A percentile compares a stretch with the other conserved stretches of the same genome.
phyloP scores from a whole-genome alignment of 306 rosid genomes.

The Coriaria nepalensis region DNA sequence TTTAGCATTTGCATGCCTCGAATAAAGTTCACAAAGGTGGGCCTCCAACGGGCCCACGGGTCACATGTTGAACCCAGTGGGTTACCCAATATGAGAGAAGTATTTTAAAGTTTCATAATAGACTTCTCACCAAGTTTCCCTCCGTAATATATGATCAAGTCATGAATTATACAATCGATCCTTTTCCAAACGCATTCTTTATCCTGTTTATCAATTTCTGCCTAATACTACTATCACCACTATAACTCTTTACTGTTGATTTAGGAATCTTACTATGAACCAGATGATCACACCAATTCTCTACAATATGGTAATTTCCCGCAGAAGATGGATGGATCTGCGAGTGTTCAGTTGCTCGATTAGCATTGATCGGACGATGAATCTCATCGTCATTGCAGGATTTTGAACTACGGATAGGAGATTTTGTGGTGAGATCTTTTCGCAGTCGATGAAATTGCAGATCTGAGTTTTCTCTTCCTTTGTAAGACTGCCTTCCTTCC shows the following conservation, averaged over 20 bases:
- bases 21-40: too few species aligned
- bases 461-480: conserved; percentile 54
- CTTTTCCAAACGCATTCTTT: conserved; percentile 37
- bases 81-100: too few species aligned
- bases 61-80: too few species aligned
- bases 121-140: too few species aligned
- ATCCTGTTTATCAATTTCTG: conserved; percentile 35
- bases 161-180: neutral
- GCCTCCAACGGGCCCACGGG: too few species aligned
- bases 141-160: too few species aligned
- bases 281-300: too few species aligned
- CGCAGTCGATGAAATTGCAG: conserved; percentile 57
- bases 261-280: too few species aligned
- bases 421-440: conserved; percentile 36
- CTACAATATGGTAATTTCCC: neutral
- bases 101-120: too few species aligned
- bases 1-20: too few species aligned
- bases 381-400: conserved; percentile 63
- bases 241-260: too few species aligned
- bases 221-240: conserved; percentile 21
- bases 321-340: conserved; percentile 19
- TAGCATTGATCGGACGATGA: conserved; percentile 66
- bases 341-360: conserved; percentile 78
- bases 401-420: conserved; percentile 61
- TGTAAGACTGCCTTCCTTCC: conserved; percentile 30